Evolutionary conservation across 257 asterid species (phyloP).

Genomic region (Eucommia ulmoides): DNA sequence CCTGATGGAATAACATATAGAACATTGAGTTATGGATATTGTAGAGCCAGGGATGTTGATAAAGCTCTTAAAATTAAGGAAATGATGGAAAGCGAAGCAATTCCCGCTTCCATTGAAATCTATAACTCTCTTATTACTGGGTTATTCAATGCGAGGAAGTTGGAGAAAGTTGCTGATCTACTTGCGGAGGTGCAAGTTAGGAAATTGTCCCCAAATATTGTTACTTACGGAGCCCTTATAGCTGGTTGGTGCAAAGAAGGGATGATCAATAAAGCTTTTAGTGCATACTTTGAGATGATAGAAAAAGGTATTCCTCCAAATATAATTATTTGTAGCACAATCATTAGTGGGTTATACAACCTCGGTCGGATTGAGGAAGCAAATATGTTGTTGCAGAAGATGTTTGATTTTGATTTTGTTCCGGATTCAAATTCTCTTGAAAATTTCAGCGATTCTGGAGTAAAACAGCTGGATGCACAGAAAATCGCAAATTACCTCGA

Average conservation of each 20-base stretch:
- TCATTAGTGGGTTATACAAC: slow-evolving; percentile 64
- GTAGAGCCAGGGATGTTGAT: slow-evolving; percentile 49
- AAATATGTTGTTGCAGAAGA: slow-evolving; percentile 46
- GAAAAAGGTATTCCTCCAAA: slow-evolving; percentile 55
- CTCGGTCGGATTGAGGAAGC: slow-evolving; percentile 55
- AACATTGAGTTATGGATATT: slow-evolving; percentile 59
- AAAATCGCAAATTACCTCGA: slow-evolving; percentile 42
- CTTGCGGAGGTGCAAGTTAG: slow-evolving; percentile 39
- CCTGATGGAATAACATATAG: slow-evolving; percentile 64
- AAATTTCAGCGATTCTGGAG: slow-evolving; percentile 20
- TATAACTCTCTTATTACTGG: slow-evolving; percentile 74
- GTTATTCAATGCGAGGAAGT: slow-evolving; percentile 44
- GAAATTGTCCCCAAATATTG: slow-evolving; percentile 39
- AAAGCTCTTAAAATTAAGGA: slow-evolving; percentile 41
- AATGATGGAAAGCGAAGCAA: slow-evolving; percentile 40
- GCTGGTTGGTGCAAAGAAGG: slow-evolving; percentile 75
- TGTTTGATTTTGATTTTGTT: slow-evolving; percentile 38
- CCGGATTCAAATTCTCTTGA: slow-evolving; percentile 32
- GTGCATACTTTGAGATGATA: slow-evolving; percentile 68
- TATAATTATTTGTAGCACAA: slow-evolving; percentile 46
- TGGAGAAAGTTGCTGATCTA: slow-evolving; percentile 28
- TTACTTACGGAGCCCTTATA: slow-evolving; percentile 81
- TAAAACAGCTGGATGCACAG: slow-evolving; percentile 23
- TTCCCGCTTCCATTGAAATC: slow-evolving; percentile 53
- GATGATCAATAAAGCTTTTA: slow-evolving; percentile 54